phyloP scores from a whole-genome alignment of 2,329 filamentous ascomycete genomes.

The Fusarium metavorans region DNA sequence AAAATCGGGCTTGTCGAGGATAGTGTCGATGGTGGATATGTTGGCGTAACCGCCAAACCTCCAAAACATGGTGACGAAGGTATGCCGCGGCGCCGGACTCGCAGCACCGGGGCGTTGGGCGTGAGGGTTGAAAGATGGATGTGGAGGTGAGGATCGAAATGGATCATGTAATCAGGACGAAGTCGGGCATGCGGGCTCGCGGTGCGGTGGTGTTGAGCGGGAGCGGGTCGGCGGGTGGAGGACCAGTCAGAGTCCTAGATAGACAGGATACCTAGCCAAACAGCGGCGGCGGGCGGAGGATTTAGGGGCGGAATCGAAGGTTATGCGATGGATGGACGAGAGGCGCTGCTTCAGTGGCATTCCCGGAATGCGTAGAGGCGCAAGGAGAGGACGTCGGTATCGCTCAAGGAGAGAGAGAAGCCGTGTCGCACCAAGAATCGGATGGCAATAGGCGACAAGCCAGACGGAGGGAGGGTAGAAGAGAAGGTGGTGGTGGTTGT shows the following conservation, averaged over 20 bases:
- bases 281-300: slow-evolving; percentile 3
- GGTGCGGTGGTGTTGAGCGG: slow-evolving; percentile 18
- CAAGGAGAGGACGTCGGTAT: slow-evolving; percentile 24
- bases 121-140: slow-evolving; percentile 28
- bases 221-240: slow-evolving; percentile 33
- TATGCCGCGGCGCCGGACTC: slow-evolving; percentile 49
- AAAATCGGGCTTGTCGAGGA: slow-evolving; percentile 97
- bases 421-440: slow-evolving; percentile 1
- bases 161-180: slow-evolving; percentile 45
- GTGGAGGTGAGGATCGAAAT: slow-evolving; percentile 38
- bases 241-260: slow-evolving; percentile 16
- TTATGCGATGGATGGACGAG: background rate
- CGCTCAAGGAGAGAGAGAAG: background rate
- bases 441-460: slow-evolving; percentile 10
- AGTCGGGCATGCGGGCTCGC: slow-evolving; percentile 27
- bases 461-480: background rate
- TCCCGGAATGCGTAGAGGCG: slow-evolving; percentile 30
- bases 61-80: slow-evolving; percentile 90
- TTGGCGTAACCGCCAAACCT: slow-evolving; percentile 99
- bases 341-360: slow-evolving; percentile 12
- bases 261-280: background rate
- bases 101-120: slow-evolving; percentile 47
- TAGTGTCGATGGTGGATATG: slow-evolving; percentile 94
- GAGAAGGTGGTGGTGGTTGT: background rate
- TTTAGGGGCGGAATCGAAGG: slow-evolving; percentile 3